Evolutionary conservation across 2,329 filamentous ascomycete genomes (phyloP).

Genomic region (Apiospora rasikravindrae): DNA sequence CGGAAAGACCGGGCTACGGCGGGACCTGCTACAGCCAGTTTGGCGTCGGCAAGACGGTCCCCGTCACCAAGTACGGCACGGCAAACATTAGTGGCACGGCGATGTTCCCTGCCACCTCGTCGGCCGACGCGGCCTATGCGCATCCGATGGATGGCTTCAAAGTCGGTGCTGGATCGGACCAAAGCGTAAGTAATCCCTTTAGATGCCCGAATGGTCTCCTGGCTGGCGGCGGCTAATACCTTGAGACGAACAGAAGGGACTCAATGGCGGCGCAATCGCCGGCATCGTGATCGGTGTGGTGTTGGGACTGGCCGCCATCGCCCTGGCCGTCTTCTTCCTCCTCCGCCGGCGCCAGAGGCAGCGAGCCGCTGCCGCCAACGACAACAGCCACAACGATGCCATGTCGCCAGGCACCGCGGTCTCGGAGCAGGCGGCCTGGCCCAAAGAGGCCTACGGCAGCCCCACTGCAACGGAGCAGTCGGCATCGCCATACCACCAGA

Average conservation of each 20-base stretch:
- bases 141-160: constrained; percentile 30
- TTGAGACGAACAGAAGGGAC: background rate
- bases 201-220: too few relatives aligned
- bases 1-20: constrained; percentile 31
- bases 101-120: constrained; percentile 20
- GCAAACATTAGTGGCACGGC: constrained; percentile 21
- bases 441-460: background rate
- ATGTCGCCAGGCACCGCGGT: background rate
- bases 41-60: constrained; percentile 24
- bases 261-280: constrained; percentile 27
- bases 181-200: background rate
- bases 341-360: constrained; percentile 21
- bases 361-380: background rate
- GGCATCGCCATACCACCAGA: background rate
- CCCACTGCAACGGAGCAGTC: background rate
- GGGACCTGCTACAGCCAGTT: constrained; percentile 31
- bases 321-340: constrained; percentile 22
- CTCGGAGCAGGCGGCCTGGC: background rate
- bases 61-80: constrained; percentile 25
- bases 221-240: too few relatives aligned
- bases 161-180: constrained; percentile 20
- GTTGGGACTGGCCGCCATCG: constrained; percentile 20
- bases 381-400: too few relatives aligned
- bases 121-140: constrained; percentile 26
- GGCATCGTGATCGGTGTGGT: constrained; percentile 29